Percentiles rank a stretch among this genome's conserved stretches.
These are phyloP conservation scores for Nicotiana knightiana DNA, from an alignment of 257 asterid species.

Conservation along the genomic window DNA sequence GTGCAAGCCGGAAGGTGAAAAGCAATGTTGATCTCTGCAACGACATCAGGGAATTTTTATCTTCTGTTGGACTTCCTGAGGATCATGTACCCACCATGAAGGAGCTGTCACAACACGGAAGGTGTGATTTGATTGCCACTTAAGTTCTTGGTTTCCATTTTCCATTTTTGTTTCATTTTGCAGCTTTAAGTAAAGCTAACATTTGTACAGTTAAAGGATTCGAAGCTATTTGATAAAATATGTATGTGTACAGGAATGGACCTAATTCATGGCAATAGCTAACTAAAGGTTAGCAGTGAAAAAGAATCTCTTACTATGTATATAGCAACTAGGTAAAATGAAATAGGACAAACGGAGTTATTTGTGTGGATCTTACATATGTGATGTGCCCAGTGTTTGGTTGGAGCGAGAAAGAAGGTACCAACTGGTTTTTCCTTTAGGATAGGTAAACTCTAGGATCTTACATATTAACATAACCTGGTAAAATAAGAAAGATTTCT, in stretches of 20 bases:
- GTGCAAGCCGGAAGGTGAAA: slow-evolving; percentile 48
- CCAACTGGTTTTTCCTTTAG: background rate
- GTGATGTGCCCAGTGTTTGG: background rate
- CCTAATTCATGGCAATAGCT: background rate
- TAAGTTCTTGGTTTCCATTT: background rate
- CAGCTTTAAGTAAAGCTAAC: background rate
- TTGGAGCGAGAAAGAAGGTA: background rate
- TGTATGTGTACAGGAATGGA: background rate
- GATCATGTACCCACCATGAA: slow-evolving; percentile 72
- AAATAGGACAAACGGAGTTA: background rate
- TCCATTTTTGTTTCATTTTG: background rate
- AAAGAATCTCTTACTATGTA: background rate
- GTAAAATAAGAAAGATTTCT: no score
- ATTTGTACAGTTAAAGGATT: background rate
- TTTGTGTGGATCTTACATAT: background rate
- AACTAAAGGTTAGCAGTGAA: background rate
- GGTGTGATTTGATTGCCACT: slow-evolving; percentile 33
- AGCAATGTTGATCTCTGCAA: slow-evolving; percentile 62
- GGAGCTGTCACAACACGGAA: slow-evolving; percentile 69
- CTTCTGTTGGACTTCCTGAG: slow-evolving; percentile 62
- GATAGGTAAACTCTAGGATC: background rate
- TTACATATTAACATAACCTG: no score
- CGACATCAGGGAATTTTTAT: slow-evolving; percentile 60
- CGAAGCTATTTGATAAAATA: background rate
- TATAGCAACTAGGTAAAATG: background rate